Evolutionary conservation across 169 alveolate species (phyloP).

Genomic region (Toxoplasma gondii): DNA sequence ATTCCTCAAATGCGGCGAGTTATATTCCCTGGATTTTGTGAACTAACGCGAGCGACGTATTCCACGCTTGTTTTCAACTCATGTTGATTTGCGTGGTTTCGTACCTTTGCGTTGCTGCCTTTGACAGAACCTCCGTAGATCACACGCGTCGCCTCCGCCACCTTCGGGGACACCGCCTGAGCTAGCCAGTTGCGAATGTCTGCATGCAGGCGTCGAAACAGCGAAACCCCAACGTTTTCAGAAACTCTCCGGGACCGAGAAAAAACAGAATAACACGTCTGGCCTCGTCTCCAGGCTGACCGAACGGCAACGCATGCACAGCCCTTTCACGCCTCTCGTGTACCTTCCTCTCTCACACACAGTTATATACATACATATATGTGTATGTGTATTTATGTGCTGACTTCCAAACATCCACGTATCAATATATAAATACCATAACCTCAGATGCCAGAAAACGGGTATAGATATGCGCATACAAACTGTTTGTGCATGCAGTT

Average conservation of each 20-base stretch:
- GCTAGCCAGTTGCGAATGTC: constrained; percentile 82
- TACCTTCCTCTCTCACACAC: neutral
- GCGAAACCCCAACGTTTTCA: neutral
- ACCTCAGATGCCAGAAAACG: too few species aligned
- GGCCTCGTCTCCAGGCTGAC: neutral
- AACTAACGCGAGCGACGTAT: too few species aligned
- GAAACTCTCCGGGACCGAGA: too few species aligned
- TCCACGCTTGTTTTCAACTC: too few species aligned
- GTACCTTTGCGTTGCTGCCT: constrained; percentile 82
- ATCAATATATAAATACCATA: too few species aligned
- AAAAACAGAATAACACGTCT: neutral
- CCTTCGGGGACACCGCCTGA: constrained; percentile 81
- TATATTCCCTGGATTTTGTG: too few species aligned
- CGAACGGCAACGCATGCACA: neutral
- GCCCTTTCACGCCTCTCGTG: neutral
- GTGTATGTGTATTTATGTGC: neutral
- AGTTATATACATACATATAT: neutral
- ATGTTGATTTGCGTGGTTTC: too few species aligned
- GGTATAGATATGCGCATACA: too few species aligned
- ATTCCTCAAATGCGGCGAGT: too few species aligned
- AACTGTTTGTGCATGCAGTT: too few species aligned
- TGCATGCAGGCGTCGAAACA: neutral
- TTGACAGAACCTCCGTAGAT: constrained; percentile 99
- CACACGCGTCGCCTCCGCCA: constrained; percentile 88
- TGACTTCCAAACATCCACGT: neutral